Evolutionary conservation across 441 rosid genomes (phyloP), one percentile per base, ranked within the genome.

Genomic region (Daphne laureola): DNA sequence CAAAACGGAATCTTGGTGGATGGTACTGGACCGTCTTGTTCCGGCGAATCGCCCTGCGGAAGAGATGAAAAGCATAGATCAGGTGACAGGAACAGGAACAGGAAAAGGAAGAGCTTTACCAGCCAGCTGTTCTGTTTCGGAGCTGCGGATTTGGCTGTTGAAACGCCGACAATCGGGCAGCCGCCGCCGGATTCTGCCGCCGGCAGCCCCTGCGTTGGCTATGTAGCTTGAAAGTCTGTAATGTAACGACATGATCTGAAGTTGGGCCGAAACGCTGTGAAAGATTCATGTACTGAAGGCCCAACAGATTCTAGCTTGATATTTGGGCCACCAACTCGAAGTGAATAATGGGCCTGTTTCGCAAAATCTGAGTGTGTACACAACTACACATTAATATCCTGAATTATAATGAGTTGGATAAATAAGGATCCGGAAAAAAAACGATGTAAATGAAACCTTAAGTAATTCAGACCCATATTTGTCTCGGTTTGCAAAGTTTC

Each of bases 51-150:
- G 6, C 59, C 68, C 23, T 69, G 68, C 40, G 35, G 49, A 57
- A 40, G 49, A 57, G 17, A 14, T 7, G 70, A 67, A 17, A 80
- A 81, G 63, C 80, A 71, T 61, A 70, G 70, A 17, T 58, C 25
- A 21, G 25, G 25, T 21, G 3, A 21, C 25, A 21, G 25, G 25
- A 21, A 21, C 25, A 21, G 23, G 23, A 18, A 18, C 23, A 18
- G 81, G 0, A 36, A 53, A 21, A 51, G 58, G 49, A 77, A 73
- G 67, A 83, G 63, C 58, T 44, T 65, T 42, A 82, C 78, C 67
- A 81, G 80, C 36, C 85, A 74, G 54, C 87, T 80, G 73, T 88
- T 82, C 67, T 92, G 98, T 60, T 84, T 86, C 13, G 90, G 91
- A 18, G 70, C 69, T 38, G 71, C 91, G 15, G 68, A 75, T 21